Evolutionary conservation across 2,329 filamentous ascomycete species (phyloP).

Genomic region (Fusarium redolens): DNA sequence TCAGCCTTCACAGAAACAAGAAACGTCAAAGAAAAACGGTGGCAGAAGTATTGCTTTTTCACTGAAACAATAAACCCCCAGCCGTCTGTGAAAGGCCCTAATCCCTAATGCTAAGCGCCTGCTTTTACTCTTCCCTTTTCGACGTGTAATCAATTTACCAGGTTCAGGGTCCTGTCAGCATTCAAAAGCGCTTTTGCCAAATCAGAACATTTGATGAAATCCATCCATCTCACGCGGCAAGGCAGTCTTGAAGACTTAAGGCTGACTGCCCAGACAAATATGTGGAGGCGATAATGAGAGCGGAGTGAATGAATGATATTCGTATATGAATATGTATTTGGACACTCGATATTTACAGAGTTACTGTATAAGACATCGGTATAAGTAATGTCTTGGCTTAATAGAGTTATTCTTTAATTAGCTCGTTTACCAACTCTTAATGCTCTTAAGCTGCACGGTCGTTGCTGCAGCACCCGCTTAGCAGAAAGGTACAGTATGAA

Average conservation of each 20-base stretch:
- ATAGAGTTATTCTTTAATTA: constrained; percentile 5
- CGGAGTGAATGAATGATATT: not conserved
- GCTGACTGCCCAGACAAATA: constrained; percentile 24
- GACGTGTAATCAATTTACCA: constrained; percentile 10
- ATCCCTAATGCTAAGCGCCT: not conserved
- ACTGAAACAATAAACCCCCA: not conserved
- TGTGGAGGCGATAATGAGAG: not conserved
- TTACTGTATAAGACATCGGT: not conserved
- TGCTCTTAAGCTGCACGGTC: not conserved
- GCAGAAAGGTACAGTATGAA: not conserved
- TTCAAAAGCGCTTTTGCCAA: constrained; percentile 26
- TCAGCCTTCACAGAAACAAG: not conserved
- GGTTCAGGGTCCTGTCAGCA: constrained; percentile 31
- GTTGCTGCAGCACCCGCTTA: constrained; percentile 31
- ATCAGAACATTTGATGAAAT: constrained; percentile 19
- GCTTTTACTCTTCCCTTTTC: not conserved
- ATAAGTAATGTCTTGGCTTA: not conserved
- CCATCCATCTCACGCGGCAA: constrained; percentile 23
- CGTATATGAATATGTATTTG: not conserved
- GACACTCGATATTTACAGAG: not conserved
- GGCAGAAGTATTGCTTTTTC: not conserved
- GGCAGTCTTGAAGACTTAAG: constrained; percentile 28
- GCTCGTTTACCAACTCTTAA: not conserved
- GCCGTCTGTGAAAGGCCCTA: not conserved
- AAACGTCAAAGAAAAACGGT: not conserved